Conservation (phyloP, 169 alveolate species). For the Eimeria zaria region DNA sequence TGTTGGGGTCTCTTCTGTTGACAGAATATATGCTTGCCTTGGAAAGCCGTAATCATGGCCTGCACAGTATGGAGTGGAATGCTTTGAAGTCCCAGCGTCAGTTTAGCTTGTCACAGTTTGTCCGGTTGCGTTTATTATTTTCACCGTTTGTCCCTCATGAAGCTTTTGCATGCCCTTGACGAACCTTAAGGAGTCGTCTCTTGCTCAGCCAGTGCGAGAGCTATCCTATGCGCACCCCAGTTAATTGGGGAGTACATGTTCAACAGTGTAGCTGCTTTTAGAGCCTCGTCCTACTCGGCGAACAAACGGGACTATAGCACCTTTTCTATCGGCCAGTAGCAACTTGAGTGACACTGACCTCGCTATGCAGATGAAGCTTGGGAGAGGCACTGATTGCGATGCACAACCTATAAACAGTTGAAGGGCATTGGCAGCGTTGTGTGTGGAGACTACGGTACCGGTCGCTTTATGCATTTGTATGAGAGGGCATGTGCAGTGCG, state of each 20-base stretch:
- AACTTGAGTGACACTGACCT: not conserved
- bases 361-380: not conserved
- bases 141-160: not conserved
- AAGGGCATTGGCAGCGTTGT: not conserved
- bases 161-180: not conserved
- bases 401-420: not conserved
- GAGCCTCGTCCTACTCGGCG: not conserved
- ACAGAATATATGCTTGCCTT: not conserved
- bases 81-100: not conserved
- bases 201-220: not conserved
- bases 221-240: not conserved
- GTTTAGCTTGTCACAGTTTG: not conserved
- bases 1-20: not conserved
- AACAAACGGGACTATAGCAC: not conserved
- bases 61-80: not conserved
- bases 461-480: not conserved
- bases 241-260: not conserved
- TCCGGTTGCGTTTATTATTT: not conserved
- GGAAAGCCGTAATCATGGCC: not conserved
- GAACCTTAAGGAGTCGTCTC: not conserved
- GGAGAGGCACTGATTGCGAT: not conserved
- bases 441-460: not conserved
- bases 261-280: not conserved
- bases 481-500: not conserved
- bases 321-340: not conserved